Percentiles rank a stretch among this genome's conserved stretches.
These are phyloP conservation scores for Penicillium carneum DNA, from an alignment of 2,329 filamentous ascomycete species.

Conservation along the genomic window DNA sequence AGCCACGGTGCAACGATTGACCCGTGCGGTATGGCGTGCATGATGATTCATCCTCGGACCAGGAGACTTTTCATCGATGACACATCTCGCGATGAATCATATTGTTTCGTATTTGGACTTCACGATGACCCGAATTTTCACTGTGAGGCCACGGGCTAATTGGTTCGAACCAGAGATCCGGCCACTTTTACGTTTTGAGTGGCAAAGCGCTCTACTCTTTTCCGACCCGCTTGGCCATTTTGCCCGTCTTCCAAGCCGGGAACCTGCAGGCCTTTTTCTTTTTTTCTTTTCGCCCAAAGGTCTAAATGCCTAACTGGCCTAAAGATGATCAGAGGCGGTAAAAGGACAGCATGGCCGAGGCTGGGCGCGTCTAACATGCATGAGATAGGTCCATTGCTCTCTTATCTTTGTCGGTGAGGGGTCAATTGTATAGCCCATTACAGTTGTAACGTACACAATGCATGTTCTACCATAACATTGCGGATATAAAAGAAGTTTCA, in stretches of 20 bases:
- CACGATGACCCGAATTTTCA: constrained; percentile 7
- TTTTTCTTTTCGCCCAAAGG: constrained; percentile 5
- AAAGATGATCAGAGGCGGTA: constrained; percentile 29
- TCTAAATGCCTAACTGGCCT: not conserved
- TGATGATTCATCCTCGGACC: constrained; percentile 31
- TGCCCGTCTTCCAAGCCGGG: constrained; percentile 1
- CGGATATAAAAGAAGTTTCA: no score
- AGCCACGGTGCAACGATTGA: constrained; percentile 20
- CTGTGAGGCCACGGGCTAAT: constrained; percentile 1
- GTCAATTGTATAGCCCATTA: not conserved
- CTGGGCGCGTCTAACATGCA: constrained; percentile 25
- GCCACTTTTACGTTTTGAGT: constrained; percentile 22
- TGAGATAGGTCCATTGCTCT: constrained; percentile 29
- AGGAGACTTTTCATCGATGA: constrained; percentile 16
- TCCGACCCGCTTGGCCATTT: constrained; percentile 21
- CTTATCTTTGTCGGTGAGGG: constrained; percentile 11
- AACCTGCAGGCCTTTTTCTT: constrained; percentile 18
- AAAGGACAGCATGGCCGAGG: constrained; percentile 22
- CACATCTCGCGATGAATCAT: constrained; percentile 34
- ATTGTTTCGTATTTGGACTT: constrained; percentile 24
- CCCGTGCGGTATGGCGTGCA: constrained; percentile 23
- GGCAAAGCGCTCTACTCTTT: constrained; percentile 32
- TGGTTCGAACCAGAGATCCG: constrained; percentile 23
- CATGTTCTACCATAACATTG: not conserved
- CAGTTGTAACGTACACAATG: not conserved